Conservation (phyloP, 176 grass and related monocot species). For the Coix lacrymajobi region DNA sequence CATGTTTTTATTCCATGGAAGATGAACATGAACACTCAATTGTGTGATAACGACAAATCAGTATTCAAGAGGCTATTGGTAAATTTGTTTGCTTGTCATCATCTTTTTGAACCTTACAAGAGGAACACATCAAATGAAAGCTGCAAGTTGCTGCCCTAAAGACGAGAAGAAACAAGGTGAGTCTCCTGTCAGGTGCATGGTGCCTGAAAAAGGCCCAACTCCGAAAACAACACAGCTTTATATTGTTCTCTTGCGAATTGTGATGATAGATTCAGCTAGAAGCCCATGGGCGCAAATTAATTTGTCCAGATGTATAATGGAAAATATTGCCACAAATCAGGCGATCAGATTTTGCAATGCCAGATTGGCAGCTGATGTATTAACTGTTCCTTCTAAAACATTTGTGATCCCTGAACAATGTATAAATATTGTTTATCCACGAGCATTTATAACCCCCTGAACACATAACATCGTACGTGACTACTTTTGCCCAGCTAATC, state of each 20-base stretch:
- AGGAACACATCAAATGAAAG: not conserved
- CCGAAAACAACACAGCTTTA: not conserved
- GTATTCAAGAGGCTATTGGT: not conserved
- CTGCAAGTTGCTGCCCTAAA: not conserved
- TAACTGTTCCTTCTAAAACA: not conserved
- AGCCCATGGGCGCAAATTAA: not conserved
- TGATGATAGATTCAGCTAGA: not conserved
- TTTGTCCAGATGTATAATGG: not conserved
- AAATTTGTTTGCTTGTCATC: not conserved
- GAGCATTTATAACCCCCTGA: not conserved
- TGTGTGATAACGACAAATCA: not conserved
- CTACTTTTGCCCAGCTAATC: not conserved
- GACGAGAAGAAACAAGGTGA: not conserved
- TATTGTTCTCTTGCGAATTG: not conserved
- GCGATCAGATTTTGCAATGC: not conserved
- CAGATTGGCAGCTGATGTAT: not conserved
- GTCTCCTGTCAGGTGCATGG: not conserved
- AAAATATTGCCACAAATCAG: not conserved
- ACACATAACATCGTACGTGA: not conserved
- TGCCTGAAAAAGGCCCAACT: not conserved
- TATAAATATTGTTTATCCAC: too few relatives aligned
- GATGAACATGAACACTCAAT: not conserved
- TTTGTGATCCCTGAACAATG: too few relatives aligned
- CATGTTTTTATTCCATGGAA: slow-evolving; percentile 25
- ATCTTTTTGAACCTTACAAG: not conserved